These are phyloP conservation scores for Suillus luteus DNA, from an alignment of 768 basidiomycete species.

Conservation along the genomic window DNA sequence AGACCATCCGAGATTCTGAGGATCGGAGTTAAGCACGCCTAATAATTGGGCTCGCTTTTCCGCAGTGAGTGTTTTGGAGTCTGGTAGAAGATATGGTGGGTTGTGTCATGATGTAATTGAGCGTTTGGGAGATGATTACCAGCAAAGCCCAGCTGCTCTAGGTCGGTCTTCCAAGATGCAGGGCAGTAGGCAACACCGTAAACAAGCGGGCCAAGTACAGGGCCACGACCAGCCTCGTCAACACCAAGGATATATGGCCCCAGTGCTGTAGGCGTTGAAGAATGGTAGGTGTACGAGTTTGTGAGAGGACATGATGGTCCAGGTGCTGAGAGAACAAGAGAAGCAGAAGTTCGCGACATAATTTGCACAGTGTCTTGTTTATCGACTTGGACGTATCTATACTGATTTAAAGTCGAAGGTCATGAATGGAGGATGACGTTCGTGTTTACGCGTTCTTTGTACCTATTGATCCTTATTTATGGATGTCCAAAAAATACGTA, in stretches of 20 bases:
- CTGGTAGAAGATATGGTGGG: constrained; percentile 42
- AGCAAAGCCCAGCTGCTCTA: constrained; percentile 87
- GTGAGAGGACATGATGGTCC: constrained; percentile 58
- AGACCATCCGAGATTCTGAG: constrained; percentile 76
- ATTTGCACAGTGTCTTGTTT: background rate
- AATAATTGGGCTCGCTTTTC: constrained; percentile 68
- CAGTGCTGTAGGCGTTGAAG: constrained; percentile 61
- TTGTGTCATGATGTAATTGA: background rate
- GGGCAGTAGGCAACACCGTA: constrained; percentile 97
- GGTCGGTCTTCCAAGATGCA: constrained; percentile 64
- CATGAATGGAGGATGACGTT: background rate
- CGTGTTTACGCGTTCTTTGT: constrained; percentile 6
- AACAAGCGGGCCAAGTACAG: constrained; percentile 93
- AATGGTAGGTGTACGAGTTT: constrained; percentile 79
- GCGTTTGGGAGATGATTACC: constrained; percentile 47
- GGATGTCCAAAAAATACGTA: background rate
- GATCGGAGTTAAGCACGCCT: constrained; percentile 66
- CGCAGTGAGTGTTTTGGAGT: constrained; percentile 88
- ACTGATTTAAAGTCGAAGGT: background rate
- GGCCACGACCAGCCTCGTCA: constrained; percentile 98
- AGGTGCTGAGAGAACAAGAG: constrained; percentile 55
- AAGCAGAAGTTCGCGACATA: constrained; percentile 1
- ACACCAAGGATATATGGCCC: constrained; percentile 95
- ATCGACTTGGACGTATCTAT: background rate
- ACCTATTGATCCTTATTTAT: background rate